These are phyloP conservation scores for Moesziomyces aphidis DNA, from an alignment of 1,284 basidiomycete species.

Conservation along the genomic window DNA sequence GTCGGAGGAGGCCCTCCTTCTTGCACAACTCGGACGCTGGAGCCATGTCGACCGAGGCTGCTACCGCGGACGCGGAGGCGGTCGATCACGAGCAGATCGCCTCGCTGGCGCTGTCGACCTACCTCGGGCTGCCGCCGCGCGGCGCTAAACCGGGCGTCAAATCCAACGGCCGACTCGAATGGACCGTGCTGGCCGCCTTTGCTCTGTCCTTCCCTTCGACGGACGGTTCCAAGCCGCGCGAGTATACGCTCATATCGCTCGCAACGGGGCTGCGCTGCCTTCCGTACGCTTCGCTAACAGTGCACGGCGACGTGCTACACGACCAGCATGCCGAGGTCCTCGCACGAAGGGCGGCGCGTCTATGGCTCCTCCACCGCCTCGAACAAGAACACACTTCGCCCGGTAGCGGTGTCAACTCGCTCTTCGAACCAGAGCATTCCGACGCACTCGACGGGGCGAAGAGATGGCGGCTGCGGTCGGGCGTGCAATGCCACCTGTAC, in stretches of 20 bases:
- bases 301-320: slow-evolving; percentile 83
- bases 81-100: slow-evolving; percentile 38
- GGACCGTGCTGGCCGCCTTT: slow-evolving; percentile 55
- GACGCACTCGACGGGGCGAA: neutral
- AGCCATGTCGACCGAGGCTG: too few species aligned
- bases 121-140: slow-evolving; percentile 28
- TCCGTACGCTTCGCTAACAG: slow-evolving; percentile 75
- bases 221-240: neutral
- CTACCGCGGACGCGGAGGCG: neutral
- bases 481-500: slow-evolving; percentile 77
- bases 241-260: slow-evolving; percentile 72
- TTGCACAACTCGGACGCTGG: too few species aligned
- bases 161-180: slow-evolving; percentile 43
- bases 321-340: slow-evolving; percentile 92
- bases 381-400: slow-evolving; percentile 51
- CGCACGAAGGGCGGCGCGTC: slow-evolving; percentile 80
- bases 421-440: slow-evolving; percentile 9
- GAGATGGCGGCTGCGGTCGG: slow-evolving; percentile 72
- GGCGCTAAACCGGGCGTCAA: slow-evolving; percentile 47
- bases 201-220: slow-evolving; percentile 21
- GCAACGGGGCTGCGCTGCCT: slow-evolving; percentile 90
- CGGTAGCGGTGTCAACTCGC: neutral
- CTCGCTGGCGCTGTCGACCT: slow-evolving; percentile 9
- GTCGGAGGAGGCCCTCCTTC: neutral
- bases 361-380: slow-evolving; percentile 84